A percentile compares a stretch with the other conserved stretches of the same genome.
phyloP scores from a whole-genome alignment of 2,329 filamentous ascomycete genomes.

The Hypocreales sp. region DNA sequence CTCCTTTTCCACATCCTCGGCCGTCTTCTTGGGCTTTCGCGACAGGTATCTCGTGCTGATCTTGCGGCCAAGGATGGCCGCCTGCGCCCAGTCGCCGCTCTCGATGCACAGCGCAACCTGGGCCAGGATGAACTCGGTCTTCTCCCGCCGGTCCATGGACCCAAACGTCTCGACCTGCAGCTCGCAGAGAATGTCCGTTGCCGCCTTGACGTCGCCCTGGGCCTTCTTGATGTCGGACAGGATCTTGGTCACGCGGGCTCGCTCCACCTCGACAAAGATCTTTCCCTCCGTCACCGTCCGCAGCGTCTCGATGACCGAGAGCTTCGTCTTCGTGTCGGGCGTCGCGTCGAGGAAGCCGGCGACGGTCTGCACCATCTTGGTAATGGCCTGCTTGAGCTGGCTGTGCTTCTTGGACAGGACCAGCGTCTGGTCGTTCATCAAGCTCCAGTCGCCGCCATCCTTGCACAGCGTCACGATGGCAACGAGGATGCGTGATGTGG shows the following conservation, averaged over 20 bases:
- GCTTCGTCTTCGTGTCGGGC: constrained; percentile 72
- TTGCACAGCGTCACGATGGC: constrained; percentile 91
- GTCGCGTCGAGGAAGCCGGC: constrained; percentile 84
- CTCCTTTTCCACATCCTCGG: constrained; percentile 82
- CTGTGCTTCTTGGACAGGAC: constrained; percentile 98
- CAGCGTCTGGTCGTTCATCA: constrained; percentile 92
- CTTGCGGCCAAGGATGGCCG: constrained; percentile 84
- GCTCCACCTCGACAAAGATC: constrained; percentile 98
- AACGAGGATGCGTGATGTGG: constrained; percentile 77
- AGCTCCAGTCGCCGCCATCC: constrained; percentile 77
- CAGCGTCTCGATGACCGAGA: constrained; percentile 86
- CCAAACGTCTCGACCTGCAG: constrained; percentile 98
- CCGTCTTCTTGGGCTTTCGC: constrained; percentile 78
- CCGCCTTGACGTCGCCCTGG: constrained; percentile 80
- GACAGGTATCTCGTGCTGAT: constrained; percentile 89
- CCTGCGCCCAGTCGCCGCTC: constrained; percentile 91
- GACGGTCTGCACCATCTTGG: constrained; percentile 95
- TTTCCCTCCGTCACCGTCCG: constrained; percentile 97
- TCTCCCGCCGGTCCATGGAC: constrained; percentile 92
- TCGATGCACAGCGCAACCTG: constrained; percentile 93
- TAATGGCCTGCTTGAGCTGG: constrained; percentile 97
- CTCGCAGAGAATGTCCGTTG: constrained; percentile 88
- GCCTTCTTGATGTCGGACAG: constrained; percentile 95
- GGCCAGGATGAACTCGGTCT: constrained; percentile 96
- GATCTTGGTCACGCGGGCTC: constrained; percentile 86